Evolutionary conservation across 352 stramenopile species (phyloP), one percentile per base, ranked within the genome.

Genomic region (Globisporangium rhizosaccharum): DNA sequence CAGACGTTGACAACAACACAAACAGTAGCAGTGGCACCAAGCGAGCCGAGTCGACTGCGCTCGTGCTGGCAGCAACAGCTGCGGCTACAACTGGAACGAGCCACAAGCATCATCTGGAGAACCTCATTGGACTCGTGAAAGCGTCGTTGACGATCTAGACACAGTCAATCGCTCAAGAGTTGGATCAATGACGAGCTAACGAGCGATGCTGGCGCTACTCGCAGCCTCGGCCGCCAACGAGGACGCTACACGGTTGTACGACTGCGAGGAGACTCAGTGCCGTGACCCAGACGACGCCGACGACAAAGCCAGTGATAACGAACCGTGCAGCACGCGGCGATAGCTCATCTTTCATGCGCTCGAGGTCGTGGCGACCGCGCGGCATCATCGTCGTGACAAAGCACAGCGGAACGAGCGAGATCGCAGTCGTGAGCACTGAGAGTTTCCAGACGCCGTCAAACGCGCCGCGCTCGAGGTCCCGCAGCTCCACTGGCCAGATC

Each of bases 371-470:
- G 4, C 58, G 67, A 2, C 78, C 80, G 12, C 73, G 74, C 6
- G 84, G 84, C 46, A 93, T 57, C 53, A 92, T 53, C 2, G 48
- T 72, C 25, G 60, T 62, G 2, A 84, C 74, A 8, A 87, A 78
- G 11, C 74, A 41, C 25, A 83, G 56, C 33, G 76, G 68, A 8
- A 88, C n/a, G n/a, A 91, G 61, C 26, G 79, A 73, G 11, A 93
- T 72, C 7, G 70, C 28, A 37, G 71, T 77, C 3, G 84, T 88
- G 33, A 93, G 69, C 10, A 90, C 55, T 11, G 84, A 87, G 30
- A 93, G 70, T 54, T 92, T 92, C 84, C 84, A 93, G 15, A 93
- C 76, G 15, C 84, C 84, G 42, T 65, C 70, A n/a, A 72, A 85
- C 33, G 87, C 53, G 20, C 76, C 73, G 0, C 60, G 65, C 47